Evolutionary conservation across 116 monocot species (phyloP).

Genomic region (Posidonia oceanica): DNA sequence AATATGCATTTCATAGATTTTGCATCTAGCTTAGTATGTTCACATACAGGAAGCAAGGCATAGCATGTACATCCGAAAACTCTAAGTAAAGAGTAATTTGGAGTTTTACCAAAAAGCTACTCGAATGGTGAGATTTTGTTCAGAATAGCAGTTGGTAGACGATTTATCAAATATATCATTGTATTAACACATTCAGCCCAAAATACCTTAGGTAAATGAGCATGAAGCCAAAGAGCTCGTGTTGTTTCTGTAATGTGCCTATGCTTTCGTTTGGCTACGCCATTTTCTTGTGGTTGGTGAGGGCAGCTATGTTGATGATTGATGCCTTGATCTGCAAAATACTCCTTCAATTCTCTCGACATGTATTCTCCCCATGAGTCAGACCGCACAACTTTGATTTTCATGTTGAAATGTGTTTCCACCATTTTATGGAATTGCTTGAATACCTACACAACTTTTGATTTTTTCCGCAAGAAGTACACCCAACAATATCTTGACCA

Average conservation of each 20-base stretch:
- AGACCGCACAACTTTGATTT: not conserved
- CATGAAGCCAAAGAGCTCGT: not conserved
- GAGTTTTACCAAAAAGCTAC: too few relatives aligned
- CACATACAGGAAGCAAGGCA: too few relatives aligned
- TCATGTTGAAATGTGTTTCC: not conserved
- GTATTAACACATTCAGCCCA: too few relatives aligned
- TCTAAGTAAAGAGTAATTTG: too few relatives aligned
- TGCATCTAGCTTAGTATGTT: too few relatives aligned
- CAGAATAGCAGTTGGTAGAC: too few relatives aligned
- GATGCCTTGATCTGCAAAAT: not conserved
- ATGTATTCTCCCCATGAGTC: not conserved
- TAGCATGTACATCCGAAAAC: too few relatives aligned
- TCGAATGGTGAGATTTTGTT: too few relatives aligned
- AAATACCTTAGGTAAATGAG: too few relatives aligned
- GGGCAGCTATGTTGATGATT: not conserved
- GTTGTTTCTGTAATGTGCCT: not conserved
- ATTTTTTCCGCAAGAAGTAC: not conserved
- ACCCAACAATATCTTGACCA: not conserved
- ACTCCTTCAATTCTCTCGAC: not conserved
- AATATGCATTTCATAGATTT: too few relatives aligned
- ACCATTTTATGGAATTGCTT: too few relatives aligned
- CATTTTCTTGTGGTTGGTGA: conserved; percentile 1
- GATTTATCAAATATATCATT: too few relatives aligned
- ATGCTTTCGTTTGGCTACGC: not conserved
- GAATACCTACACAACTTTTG: not conserved